A percentile compares a stretch with the other conserved stretches of the same genome.
Evolutionary conservation across 805 yeast genomes (phyloP).

Genomic region (Candida ovalis): DNA sequence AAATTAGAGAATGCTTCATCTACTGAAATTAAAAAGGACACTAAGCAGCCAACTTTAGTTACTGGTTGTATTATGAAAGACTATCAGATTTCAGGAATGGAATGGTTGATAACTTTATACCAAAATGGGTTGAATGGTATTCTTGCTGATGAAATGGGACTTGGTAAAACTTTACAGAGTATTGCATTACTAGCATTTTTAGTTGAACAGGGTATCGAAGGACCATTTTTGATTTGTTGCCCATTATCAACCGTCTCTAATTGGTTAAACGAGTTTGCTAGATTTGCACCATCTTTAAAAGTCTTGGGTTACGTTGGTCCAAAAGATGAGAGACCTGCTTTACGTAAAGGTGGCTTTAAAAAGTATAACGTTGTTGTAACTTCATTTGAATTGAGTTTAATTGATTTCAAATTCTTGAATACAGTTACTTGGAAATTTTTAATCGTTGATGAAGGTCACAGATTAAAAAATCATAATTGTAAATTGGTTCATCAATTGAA

Average conservation of each 20-base stretch:
- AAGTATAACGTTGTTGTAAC: slow-evolving; percentile 61
- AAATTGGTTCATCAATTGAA: slow-evolving; percentile 69
- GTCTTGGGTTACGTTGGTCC: slow-evolving; percentile 63
- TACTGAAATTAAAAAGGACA: slow-evolving; percentile 4
- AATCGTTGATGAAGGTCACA: slow-evolving; percentile 94
- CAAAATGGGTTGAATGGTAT: slow-evolving; percentile 95
- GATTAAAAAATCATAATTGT: slow-evolving; percentile 83
- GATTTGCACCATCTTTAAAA: slow-evolving; percentile 68
- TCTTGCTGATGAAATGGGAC: slow-evolving; percentile 96
- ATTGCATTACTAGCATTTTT: slow-evolving; percentile 74
- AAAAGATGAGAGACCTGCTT: slow-evolving; percentile 48
- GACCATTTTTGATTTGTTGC: slow-evolving; percentile 76
- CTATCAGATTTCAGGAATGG: slow-evolving; percentile 86
- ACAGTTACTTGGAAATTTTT: slow-evolving; percentile 70
- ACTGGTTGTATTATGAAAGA: slow-evolving; percentile 65
- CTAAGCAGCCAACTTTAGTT: slow-evolving; percentile 50
- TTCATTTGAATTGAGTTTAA: slow-evolving; percentile 75
- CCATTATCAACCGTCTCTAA: slow-evolving; percentile 84
- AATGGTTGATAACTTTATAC: slow-evolving; percentile 84
- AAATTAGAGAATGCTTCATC: slow-evolving; percentile 16
- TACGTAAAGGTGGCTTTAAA: slow-evolving; percentile 32
- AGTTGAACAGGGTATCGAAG: slow-evolving; percentile 71
- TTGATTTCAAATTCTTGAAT: slow-evolving; percentile 57
- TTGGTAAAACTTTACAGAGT: slow-evolving; percentile 90
- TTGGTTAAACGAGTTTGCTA: slow-evolving; percentile 72